A percentile compares a stretch with the other conserved stretches of the same genome.
These are phyloP conservation scores for Mangifera indica DNA, from an alignment of 345 rosid species.

Conservation along the genomic window DNA sequence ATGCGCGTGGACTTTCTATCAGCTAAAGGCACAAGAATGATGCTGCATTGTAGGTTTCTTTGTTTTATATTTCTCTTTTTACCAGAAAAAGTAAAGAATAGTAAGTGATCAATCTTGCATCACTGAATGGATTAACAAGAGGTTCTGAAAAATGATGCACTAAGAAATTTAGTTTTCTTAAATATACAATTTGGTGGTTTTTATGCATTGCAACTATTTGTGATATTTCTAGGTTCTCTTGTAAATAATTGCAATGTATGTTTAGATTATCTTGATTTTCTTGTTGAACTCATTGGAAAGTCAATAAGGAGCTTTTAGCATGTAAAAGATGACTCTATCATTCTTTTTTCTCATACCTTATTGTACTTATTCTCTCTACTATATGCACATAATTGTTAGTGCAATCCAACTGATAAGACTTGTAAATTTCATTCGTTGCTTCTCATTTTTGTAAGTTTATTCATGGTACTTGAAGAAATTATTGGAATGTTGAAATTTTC, in stretches of 20 bases:
- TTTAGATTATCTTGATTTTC: not conserved
- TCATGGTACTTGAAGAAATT: not conserved
- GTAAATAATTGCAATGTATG: not conserved
- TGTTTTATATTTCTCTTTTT: conserved; percentile 29
- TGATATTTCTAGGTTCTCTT: not conserved
- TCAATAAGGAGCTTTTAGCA: not conserved
- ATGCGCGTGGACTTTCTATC: conserved; percentile 70
- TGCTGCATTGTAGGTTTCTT: conserved; percentile 70
- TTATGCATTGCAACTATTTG: not conserved
- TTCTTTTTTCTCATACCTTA: not conserved
- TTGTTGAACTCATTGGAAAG: not conserved
- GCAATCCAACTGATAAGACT: not conserved
- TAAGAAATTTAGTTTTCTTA: not conserved
- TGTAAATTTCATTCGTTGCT: too few species aligned
- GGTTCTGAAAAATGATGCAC: not conserved
- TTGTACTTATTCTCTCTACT: not conserved
- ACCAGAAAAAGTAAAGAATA: conserved; percentile 2
- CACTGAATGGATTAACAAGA: conserved; percentile 8
- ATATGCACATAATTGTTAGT: not conserved
- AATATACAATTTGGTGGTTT: not conserved
- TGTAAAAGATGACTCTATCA: not conserved
- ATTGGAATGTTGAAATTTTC: not conserved
- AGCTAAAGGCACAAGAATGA: conserved; percentile 64
- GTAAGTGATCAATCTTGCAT: conserved; percentile 6
- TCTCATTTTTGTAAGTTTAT: not conserved